Base-by-base conservation (phyloP, 805 yeast species). In the Maudiozyma pseudohumilis region DNA sequence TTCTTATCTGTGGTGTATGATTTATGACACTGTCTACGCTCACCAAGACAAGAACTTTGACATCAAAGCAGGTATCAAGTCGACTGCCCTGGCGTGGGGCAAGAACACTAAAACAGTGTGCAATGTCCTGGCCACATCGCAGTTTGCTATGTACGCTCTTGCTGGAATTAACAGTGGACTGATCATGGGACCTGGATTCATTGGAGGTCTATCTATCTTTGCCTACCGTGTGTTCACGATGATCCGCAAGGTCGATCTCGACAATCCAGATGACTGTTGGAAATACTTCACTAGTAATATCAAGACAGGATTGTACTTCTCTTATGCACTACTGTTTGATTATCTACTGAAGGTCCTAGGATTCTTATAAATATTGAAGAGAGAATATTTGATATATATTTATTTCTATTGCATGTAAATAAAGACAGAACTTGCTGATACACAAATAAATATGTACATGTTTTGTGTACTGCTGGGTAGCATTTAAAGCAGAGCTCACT, bases 61-160 rank as follows among this genome's bases (percentile, higher is more conserved):
- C 61, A 64, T 84, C 37, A 69, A 72, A 40, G 96, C 95, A 0
- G 98, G 98, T 16, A 81, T 92, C 48, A 87, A 87, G 59, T 84
- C 95, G 2, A 87, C 97, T 0, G 99, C 99, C 6, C 69, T 92
- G 47, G 88, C 83, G 2, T 94, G 98, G 98, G 94, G 94, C 7
- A 70, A 74, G 23, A 40, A 39, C 20, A 74, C 95, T 1, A 87
- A 82, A 55, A 70, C 75, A 9, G 74, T 87, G 29, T 67, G 83
- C 50, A 67, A 74, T 32, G 77, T 72, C 0, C 55, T 87, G 45
- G 72, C 85, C 6, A 65, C 66, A 2, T 76, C 75, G 1, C 98
- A 92, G 61, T 66, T 82, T 45, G 72, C 71, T 1, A 59, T 77
- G 28, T 72, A 76, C 43, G 66, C 77, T 2, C 44, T 72, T 6